These are phyloP conservation scores for Aspergillus ochraceus DNA, from an alignment of 2,329 filamentous ascomycete species.

Conservation along the genomic window DNA sequence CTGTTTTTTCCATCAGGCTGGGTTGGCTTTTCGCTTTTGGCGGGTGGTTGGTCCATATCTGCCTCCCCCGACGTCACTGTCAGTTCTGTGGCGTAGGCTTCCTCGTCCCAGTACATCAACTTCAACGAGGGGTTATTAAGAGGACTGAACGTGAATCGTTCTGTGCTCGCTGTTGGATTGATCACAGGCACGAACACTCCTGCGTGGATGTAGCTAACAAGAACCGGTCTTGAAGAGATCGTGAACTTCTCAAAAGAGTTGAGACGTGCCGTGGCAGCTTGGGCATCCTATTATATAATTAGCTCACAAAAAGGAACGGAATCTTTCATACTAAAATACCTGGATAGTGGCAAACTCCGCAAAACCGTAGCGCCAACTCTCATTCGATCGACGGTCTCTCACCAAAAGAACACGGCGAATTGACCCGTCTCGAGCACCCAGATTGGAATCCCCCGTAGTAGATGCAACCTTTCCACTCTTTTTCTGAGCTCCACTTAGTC, in stretches of 20 bases:
- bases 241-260: constrained; percentile 73
- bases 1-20: constrained; percentile 27
- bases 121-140: constrained; percentile 67
- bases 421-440: constrained; percentile 72
- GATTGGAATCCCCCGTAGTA: constrained; percentile 59
- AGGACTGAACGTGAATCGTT: constrained; percentile 67
- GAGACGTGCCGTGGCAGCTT: constrained; percentile 71
- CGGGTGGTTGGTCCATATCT: constrained; percentile 24
- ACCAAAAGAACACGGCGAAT: constrained; percentile 75
- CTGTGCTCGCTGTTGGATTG: constrained; percentile 58
- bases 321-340: constrained; percentile 26
- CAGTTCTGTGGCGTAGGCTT: constrained; percentile 68
- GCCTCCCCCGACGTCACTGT: constrained; percentile 57
- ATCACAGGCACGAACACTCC: constrained; percentile 79
- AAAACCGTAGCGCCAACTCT: constrained; percentile 80
- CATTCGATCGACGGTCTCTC: constrained; percentile 68
- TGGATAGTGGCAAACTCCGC: constrained; percentile 76
- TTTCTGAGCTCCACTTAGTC: constrained; percentile 41
- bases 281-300: constrained; percentile 56
- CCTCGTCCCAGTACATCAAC: constrained; percentile 74
- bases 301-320: background rate
- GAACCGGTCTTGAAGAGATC: constrained; percentile 71
- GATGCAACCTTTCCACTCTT: constrained; percentile 54
- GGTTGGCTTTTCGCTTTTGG: constrained; percentile 22
- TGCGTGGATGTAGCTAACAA: constrained; percentile 75